Evolutionary conservation across 257 asterid genomes (phyloP), one percentile per base, ranked within the genome.

Genomic region (Scutellaria minor): DNA sequence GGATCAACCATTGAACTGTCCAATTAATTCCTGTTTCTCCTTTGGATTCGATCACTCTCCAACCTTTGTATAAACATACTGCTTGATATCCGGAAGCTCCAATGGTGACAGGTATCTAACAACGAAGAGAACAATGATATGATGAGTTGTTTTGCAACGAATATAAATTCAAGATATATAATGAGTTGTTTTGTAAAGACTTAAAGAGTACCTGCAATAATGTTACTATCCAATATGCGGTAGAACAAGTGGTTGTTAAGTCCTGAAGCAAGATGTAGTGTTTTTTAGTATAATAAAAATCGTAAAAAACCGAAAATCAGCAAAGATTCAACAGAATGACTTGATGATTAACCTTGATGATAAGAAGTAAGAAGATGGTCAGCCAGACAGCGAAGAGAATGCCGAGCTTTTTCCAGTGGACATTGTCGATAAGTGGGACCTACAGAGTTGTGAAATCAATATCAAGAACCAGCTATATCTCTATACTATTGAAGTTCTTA

Each of bases 31-130:
- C 74, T 10, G 70, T 40, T 46, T 77, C 84, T 46, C 90, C 88
- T 51, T 63, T 85, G 0, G 85, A 83, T 66, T 74, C 78, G n/a
- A 81, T 48, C 66, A 73, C 83, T 64, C 66, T 83, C 81, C 81
- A 76, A 27, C 90, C 93, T 64, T 85, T 80, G 57, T 87, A 87
- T 73, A 87, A 70, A 76, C 84, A 68, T 35, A 87, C 60, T 0
- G 88, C 89, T 71, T 87, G 83, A 72, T 79, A 87, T 42, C 84
- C 88, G 3, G 89, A 85, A 40, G 80, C 85, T 60, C 86, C 90
- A 55, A 85, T 18, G 9, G 90, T 73, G 42, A 87, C 88, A 1
- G 92, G 92, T 71, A 87, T 72, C 92, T 87, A 72, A 58, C 20
- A 73, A 68, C 9, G 54, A 64, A 18, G 66, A 68, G 2, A 70